A percentile compares a stretch with the other conserved stretches of the same genome.
Evolutionary conservation across 805 yeast species (phyloP).

Genomic region (Schwanniomyces sp.): DNA sequence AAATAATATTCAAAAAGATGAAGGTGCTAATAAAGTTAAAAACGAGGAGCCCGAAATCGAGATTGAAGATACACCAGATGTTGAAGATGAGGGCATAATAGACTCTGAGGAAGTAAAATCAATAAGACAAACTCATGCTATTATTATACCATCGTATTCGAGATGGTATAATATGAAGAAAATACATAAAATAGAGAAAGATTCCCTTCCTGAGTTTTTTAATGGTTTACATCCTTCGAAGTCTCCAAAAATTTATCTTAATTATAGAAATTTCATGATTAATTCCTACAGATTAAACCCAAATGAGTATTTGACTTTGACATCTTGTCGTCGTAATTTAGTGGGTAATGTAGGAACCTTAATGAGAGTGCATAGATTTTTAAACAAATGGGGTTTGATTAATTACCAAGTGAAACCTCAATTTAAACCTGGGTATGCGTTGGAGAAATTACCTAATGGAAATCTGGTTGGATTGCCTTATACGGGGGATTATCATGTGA

Average conservation of each 20-base stretch:
- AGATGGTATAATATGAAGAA: conserved; percentile 78
- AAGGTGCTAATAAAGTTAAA: not conserved
- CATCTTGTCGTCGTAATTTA: conserved; percentile 86
- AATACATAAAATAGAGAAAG: conserved; percentile 75
- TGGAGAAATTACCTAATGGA: conserved; percentile 50
- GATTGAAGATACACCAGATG: conserved; percentile 4
- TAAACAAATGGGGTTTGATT: conserved; percentile 90
- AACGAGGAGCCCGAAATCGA: not conserved
- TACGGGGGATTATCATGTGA: conserved; percentile 74
- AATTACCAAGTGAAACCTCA: conserved; percentile 89
- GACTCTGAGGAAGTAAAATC: not conserved
- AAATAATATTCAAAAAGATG: not conserved
- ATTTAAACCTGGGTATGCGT: conserved; percentile 60
- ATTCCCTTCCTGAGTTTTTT: conserved; percentile 87
- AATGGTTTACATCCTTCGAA: conserved; percentile 68
- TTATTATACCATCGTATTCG: conserved; percentile 84
- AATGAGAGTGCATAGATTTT: conserved; percentile 78
- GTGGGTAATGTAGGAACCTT: conserved; percentile 91
- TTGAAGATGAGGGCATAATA: conserved; percentile 2
- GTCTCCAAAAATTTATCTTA: conserved; percentile 77
- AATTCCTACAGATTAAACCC: conserved; percentile 88
- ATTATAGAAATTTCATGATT: conserved; percentile 85
- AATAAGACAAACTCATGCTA: conserved; percentile 70
- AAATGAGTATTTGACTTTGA: conserved; percentile 82
- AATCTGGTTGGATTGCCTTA: conserved; percentile 57